A percentile compares a stretch with the other conserved stretches of the same genome.
phyloP scores from a whole-genome alignment of 1,284 basidiomycete species.

The Takashimella tepidaria region DNA sequence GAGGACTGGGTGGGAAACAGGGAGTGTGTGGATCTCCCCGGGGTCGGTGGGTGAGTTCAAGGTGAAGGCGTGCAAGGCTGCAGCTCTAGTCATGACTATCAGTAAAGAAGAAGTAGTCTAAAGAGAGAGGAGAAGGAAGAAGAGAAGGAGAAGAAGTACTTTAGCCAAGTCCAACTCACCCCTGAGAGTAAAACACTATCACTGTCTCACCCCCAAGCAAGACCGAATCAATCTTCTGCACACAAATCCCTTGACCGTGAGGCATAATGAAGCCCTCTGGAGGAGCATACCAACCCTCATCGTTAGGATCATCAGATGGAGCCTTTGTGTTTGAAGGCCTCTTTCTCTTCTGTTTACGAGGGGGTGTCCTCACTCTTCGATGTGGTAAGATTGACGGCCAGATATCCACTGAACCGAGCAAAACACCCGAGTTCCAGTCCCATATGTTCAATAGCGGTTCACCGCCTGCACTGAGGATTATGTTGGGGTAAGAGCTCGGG shows the following conservation, averaged over 20 bases:
- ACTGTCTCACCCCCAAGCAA: slow-evolving; percentile 24
- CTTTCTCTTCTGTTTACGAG: slow-evolving; percentile 41
- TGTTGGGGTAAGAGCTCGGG: slow-evolving; percentile 52
- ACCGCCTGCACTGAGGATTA: slow-evolving; percentile 79
- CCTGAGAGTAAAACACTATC: slow-evolving; percentile 45
- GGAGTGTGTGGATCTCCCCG: slow-evolving; percentile 22
- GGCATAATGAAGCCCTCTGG: slow-evolving; percentile 40
- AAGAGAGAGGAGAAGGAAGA: slow-evolving; percentile 1
- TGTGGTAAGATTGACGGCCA: slow-evolving; percentile 57
- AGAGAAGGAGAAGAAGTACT: too few species aligned
- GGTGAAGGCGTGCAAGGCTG: slow-evolving; percentile 38
- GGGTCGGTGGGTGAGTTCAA: slow-evolving; percentile 14
- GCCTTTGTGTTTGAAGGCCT: slow-evolving; percentile 20
- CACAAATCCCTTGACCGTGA: slow-evolving; percentile 39
- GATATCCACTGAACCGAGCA: slow-evolving; percentile 56
- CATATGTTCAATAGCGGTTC: slow-evolving; percentile 71
- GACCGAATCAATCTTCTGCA: slow-evolving; percentile 36
- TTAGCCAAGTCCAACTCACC: slow-evolving; percentile 24
- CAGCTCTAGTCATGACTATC: slow-evolving; percentile 15
- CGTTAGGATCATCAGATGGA: slow-evolving; percentile 13
- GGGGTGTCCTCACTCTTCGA: slow-evolving; percentile 52
- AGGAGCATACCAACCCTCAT: slow-evolving; percentile 34
- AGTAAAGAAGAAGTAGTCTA: too few species aligned
- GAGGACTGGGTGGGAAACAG: slow-evolving; percentile 38
- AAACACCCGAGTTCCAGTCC: slow-evolving; percentile 65